Evolutionary conservation across 176 grass and related monocot species (phyloP).

Genomic region (Pharus latifolius): DNA sequence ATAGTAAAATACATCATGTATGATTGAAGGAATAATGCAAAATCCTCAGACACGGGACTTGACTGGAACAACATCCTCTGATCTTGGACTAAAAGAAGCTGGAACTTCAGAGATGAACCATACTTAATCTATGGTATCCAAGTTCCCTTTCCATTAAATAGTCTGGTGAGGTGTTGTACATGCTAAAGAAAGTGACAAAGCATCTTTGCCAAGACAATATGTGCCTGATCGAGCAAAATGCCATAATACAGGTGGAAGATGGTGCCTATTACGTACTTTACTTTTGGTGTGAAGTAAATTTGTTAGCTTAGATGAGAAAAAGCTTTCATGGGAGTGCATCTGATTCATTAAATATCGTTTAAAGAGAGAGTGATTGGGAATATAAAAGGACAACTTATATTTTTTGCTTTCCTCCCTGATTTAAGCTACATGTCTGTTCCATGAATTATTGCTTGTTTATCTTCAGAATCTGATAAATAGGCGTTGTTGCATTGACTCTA

Average conservation of each 20-base stretch:
- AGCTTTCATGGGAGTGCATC: background rate
- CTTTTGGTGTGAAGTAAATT: background rate
- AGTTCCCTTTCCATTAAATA: too few species aligned
- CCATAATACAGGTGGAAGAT: background rate
- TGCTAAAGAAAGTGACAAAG: background rate
- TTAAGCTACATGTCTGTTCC: conserved; percentile 1
- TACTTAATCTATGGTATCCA: too few species aligned
- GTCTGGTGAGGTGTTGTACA: background rate
- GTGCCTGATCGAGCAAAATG: background rate
- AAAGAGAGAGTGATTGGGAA: background rate
- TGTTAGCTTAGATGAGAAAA: background rate
- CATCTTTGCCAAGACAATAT: background rate
- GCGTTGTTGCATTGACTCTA: conserved; percentile 41
- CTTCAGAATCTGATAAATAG: conserved; percentile 31
- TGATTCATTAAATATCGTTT: background rate
- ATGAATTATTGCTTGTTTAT: conserved; percentile 26
- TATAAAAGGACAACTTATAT: background rate
- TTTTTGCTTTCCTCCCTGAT: background rate
- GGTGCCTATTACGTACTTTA: background rate
- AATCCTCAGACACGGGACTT: background rate
- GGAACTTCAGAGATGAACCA: too few species aligned
- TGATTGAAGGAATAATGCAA: background rate
- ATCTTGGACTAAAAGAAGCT: background rate
- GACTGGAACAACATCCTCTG: background rate
- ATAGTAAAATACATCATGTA: background rate